Evolutionary conservation across 208 protist species (phyloP).

Genomic region (Leishmania braziliensis): DNA sequence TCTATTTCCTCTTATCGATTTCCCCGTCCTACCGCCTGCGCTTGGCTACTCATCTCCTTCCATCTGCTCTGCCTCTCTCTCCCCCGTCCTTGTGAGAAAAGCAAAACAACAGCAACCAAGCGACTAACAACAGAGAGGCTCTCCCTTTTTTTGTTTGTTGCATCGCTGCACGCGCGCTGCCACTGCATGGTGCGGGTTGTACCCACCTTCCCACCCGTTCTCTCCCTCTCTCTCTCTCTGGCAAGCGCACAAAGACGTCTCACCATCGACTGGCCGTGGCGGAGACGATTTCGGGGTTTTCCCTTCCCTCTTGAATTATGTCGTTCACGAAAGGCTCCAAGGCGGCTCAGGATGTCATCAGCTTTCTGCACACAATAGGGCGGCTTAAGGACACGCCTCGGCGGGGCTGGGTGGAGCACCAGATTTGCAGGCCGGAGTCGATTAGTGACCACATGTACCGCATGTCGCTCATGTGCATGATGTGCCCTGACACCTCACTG

Average conservation of each 20-base stretch:
- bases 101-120: too few relatives aligned
- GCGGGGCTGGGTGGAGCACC: constrained; percentile 90
- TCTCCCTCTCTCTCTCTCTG: background rate
- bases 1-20: background rate
- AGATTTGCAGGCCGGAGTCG: constrained; percentile 73
- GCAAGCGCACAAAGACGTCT: background rate
- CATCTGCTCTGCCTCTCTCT: background rate
- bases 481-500: constrained; percentile 81
- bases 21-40: background rate
- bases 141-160: background rate
- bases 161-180: background rate
- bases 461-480: constrained; percentile 91
- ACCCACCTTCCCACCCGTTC: background rate
- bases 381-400: constrained; percentile 84
- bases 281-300: background rate
- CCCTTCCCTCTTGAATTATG: constrained; percentile 7
- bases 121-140: too few relatives aligned
- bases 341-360: constrained; percentile 46
- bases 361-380: constrained; percentile 79
- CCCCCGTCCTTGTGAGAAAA: too few relatives aligned
- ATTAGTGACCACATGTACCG: constrained; percentile 94
- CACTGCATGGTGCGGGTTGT: background rate
- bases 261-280: background rate
- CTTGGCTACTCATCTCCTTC: too few relatives aligned
- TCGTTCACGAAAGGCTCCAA: constrained; percentile 20